Base-by-base conservation (phyloP, 1,284 basidiomycete species). In the Ceratobasidium papillatum region DNA sequence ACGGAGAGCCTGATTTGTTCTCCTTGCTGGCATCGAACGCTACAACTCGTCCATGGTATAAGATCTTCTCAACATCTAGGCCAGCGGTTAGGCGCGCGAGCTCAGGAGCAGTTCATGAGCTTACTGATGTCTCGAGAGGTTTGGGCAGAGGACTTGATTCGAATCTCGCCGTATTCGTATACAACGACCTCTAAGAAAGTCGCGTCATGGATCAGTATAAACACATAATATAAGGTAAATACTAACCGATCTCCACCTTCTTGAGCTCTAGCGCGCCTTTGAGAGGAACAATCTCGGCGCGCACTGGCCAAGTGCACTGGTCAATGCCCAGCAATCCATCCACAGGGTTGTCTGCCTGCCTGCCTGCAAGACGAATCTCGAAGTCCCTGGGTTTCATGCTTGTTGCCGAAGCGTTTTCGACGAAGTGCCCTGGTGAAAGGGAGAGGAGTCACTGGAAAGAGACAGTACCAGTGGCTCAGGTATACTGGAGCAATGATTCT, bases 301-400 rank as follows among this genome's bases (percentile, higher is more conserved):
- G 52, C 49, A 71, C 68, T 36, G 68, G 68, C 68, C 68, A 71
- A 45, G 68, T 71, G 32, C 68, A 71, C n/a, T 58, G 11, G 22
- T 71, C 68, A 45, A 71, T 71, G 7, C 68, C 68, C 51, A 71
- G 27, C n/a, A 71, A 41, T 34, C 68, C 68, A 49, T 71, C 68
- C 25, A 71, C 68, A 25, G 68, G 68, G 32, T 71, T 71, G 27
- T 71, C 68, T 59, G 9, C 68, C 11, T 59, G 54, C 32, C 68
- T 45, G 36, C 68, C 68, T 47, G 54, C 68, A 34, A 71, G 54
- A 49, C 68, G 54, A 14, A 71, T 71, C 34, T 71, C 54, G 30
- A 71, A 71, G 27, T 71, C 68, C 25, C 49, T 71, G 36, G 68
- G 68, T 25, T 71, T 71, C 68, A 71, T 71, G 34, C 41, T 71